Evolutionary conservation across 148 eudicot genomes (phyloP).

Genomic region (Rheum nobile): DNA sequence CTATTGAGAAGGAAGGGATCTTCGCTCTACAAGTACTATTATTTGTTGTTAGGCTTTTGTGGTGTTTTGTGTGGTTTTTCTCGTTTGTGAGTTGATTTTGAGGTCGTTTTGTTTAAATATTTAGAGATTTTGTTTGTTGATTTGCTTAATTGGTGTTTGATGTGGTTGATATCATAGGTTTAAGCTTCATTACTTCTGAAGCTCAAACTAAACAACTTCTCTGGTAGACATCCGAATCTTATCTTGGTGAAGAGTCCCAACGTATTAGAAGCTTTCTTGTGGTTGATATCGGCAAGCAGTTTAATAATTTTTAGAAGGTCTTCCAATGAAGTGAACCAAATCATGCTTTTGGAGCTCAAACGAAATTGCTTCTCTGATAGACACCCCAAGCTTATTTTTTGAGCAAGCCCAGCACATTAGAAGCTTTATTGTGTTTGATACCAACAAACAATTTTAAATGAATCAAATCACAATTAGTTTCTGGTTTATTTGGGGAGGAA

Average conservation of each 20-base stretch:
- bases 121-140: neutral
- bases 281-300: neutral
- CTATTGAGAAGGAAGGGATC: constrained; percentile 79
- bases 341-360: neutral
- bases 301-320: neutral
- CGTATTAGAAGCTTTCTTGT: neutral
- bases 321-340: neutral
- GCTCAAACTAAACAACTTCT: neutral
- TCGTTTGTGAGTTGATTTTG: neutral
- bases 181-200: neutral
- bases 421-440: no score
- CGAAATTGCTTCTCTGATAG: no score
- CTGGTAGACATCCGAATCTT: neutral
- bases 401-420: no score
- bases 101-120: neutral
- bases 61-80: neutral
- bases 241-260: neutral
- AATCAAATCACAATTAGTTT: neutral
- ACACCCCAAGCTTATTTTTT: no score
- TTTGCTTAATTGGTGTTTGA: neutral
- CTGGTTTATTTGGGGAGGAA: neutral
- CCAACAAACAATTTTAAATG: no score
- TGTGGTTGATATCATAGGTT: neutral
- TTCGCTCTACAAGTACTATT: constrained; percentile 66
- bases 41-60: neutral